Evolutionary conservation across 345 rosid genomes (phyloP), one percentile per base, ranked within the genome.

Genomic region (Raphanus sativus): DNA sequence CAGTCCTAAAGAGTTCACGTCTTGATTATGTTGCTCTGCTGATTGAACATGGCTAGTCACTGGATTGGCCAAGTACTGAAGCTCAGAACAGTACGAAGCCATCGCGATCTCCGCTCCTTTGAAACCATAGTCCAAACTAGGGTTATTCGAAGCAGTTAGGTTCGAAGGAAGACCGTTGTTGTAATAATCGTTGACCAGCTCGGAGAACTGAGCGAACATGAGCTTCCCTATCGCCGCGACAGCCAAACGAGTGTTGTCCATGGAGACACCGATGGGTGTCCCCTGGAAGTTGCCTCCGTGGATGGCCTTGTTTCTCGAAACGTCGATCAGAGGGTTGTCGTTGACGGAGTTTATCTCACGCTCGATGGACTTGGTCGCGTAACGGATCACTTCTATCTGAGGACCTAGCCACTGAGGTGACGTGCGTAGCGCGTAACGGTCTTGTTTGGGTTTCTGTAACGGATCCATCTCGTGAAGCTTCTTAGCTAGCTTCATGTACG

Each of bases 221-320:
- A 91, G 89, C 55, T 89, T 91, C 1, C 97, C 94, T 11, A 89
- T 89, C 0, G 97, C 80, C 0, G 92, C 91, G 1, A 91, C 75
- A 3, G 92, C 94, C 3, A 89, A 74, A 9, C 97, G 77, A 2
- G 89, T 86, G 79, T 91, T 91, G 71, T 89, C 97, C 94, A 88
- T 91, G 0, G 97, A 89, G 6, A 91, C 94, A n/a, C 97, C 97
- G 55, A 91, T 88, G 0, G 94, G 97, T 10, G 97, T 89, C 10
- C 97, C 97, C 62, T 89, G 97, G 85, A 91, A 91, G 75, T 91
- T 91, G 2, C 97, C 97, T 2, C 94, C 92, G 65, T 91, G 94
- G 1, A 91, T 67, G 12, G 97, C 94, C 65, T 85, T 86, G 82
- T 81, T 87, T 56, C 92, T 82, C 0, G 93, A 85, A 1, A 91